Evolutionary conservation across 2,329 filamentous ascomycete species (phyloP).

Genomic region (Fusarium denticulatum): DNA sequence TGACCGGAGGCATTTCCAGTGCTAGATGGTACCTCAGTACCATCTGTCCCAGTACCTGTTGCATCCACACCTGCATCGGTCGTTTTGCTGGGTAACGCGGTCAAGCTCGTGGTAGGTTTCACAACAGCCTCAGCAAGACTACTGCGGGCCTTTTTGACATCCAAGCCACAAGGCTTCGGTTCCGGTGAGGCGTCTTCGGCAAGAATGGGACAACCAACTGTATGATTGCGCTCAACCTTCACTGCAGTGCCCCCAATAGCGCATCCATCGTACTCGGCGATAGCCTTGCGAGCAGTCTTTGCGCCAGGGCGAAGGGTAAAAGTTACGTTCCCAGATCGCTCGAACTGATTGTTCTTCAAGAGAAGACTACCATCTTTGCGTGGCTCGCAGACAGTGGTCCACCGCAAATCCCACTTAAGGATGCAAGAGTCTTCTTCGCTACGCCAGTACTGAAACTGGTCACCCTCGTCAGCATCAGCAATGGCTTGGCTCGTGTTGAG

Average conservation of each 20-base stretch:
- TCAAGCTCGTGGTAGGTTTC: slow-evolving; percentile 26
- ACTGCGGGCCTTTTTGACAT: slow-evolving; percentile 10
- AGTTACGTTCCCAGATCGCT: slow-evolving; percentile 1
- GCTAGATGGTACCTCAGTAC: neutral
- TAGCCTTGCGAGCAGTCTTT: slow-evolving; percentile 4
- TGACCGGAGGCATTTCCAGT: slow-evolving; percentile 67
- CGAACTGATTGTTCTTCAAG: slow-evolving; percentile 22
- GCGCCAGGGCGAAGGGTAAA: slow-evolving; percentile 14
- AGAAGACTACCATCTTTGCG: slow-evolving; percentile 5
- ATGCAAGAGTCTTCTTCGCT: slow-evolving; percentile 14
- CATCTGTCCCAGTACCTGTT: slow-evolving; percentile 44
- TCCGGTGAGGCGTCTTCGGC: slow-evolving; percentile 6
- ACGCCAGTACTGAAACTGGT: slow-evolving; percentile 24
- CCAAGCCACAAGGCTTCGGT: slow-evolving; percentile 18
- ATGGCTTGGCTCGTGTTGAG: slow-evolving; percentile 19
- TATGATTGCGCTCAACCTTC: slow-evolving; percentile 18
- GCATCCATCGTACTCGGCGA: slow-evolving; percentile 13
- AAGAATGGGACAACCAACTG: slow-evolving; percentile 17
- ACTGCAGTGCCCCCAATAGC: slow-evolving; percentile 11
- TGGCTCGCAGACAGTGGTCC: slow-evolving; percentile 17
- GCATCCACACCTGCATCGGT: neutral
- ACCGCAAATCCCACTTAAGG: slow-evolving; percentile 17
- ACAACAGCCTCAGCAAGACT: slow-evolving; percentile 21
- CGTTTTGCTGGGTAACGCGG: slow-evolving; percentile 1
- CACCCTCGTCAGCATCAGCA: slow-evolving; percentile 12